Evolutionary conservation across 2,329 filamentous ascomycete species (phyloP).

Genomic region (Uncinocarpus reesii): DNA sequence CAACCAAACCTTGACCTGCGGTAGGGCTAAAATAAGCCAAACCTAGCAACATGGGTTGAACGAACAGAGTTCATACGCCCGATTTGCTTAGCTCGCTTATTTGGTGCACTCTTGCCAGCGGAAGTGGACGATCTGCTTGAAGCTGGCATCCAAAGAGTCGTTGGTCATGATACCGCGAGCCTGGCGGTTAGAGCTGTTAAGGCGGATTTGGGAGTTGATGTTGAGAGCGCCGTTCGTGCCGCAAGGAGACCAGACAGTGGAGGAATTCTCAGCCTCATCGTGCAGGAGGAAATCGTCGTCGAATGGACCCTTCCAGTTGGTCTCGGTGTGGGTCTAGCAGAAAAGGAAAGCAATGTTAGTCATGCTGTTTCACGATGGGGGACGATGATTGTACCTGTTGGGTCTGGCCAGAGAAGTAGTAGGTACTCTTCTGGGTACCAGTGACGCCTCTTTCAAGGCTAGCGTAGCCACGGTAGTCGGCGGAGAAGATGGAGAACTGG

Average conservation of each 20-base stretch:
- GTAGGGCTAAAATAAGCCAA: conserved; percentile 6
- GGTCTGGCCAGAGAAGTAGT: conserved; percentile 44
- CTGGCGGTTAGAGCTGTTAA: conserved; percentile 25
- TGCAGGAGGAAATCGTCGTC: conserved; percentile 38
- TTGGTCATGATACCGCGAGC: conserved; percentile 38
- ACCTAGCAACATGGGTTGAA: neutral
- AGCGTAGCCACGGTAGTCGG: conserved; percentile 45
- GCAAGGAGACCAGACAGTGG: conserved; percentile 45
- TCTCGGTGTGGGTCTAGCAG: conserved; percentile 27
- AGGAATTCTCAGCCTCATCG: conserved; percentile 38
- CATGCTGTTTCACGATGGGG: conserved; percentile 14
- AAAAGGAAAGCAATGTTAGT: conserved; percentile 9
- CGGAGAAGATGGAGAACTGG: conserved; percentile 45
- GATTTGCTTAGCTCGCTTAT: conserved; percentile 1
- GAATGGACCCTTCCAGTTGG: conserved; percentile 37
- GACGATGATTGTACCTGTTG: conserved; percentile 28
- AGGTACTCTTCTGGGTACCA: conserved; percentile 43
- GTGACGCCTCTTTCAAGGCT: conserved; percentile 38
- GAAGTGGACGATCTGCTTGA: conserved; percentile 35
- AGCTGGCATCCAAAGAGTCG: conserved; percentile 43
- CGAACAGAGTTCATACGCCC: neutral
- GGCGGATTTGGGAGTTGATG: conserved; percentile 45
- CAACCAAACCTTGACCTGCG: too few species aligned
- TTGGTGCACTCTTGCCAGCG: conserved; percentile 36
- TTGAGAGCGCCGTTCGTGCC: conserved; percentile 42